Conservation (phyloP, 306 rosid species). For the Quercus mongolica region DNA sequence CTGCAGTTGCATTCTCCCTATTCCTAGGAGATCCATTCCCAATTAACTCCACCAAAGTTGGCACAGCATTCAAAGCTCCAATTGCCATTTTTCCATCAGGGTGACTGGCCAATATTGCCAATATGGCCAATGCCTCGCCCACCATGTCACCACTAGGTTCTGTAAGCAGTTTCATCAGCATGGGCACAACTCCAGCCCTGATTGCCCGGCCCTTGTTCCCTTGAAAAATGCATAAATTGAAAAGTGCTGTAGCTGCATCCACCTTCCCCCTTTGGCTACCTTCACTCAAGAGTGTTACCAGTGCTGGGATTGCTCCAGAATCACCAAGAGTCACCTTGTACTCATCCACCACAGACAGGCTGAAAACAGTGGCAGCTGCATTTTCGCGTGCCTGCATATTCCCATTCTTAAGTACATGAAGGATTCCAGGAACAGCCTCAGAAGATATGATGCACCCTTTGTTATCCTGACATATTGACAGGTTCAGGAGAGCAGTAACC, state of each 20-base stretch:
- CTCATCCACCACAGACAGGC: conserved; percentile 65
- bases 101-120: conserved; percentile 63
- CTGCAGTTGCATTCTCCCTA: conserved; percentile 84
- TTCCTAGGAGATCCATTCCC: conserved; percentile 58
- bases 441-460: conserved; percentile 63
- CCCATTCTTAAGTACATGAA: conserved; percentile 71
- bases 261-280: conserved; percentile 79
- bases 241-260: conserved; percentile 79
- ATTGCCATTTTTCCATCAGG: conserved; percentile 68
- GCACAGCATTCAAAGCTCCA: conserved; percentile 51
- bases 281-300: conserved; percentile 60
- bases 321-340: conserved; percentile 62
- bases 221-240: conserved; percentile 67
- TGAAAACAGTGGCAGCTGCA: conserved; percentile 92
- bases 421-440: conserved; percentile 72
- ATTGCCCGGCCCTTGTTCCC: conserved; percentile 86
- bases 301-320: conserved; percentile 74
- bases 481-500: conserved; percentile 83
- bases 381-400: conserved; percentile 90
- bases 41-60: conserved; percentile 60
- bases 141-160: conserved; percentile 76
- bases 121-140: conserved; percentile 74
- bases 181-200: conserved; percentile 73
- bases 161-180: conserved; percentile 57
- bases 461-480: conserved; percentile 62